Conservation (phyloP, 495 filamentous ascomycete genomes). For the Aspergillus asperescens region DNA sequence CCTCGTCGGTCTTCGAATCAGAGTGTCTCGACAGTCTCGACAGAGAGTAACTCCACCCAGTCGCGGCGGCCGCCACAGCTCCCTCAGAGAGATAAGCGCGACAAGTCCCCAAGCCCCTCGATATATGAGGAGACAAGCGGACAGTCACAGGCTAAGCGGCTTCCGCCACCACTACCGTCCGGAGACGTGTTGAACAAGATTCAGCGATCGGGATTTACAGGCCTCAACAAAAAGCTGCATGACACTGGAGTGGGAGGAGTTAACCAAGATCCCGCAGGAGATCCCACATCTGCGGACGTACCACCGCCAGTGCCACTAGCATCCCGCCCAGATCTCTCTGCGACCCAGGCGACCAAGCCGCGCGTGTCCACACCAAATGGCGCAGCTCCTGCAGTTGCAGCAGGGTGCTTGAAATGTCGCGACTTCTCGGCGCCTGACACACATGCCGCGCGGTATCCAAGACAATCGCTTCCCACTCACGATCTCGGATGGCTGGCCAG, state of each 20-base stretch:
- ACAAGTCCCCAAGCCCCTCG: constrained; percentile 14
- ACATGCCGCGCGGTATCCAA: constrained; percentile 73
- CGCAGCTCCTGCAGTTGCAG: constrained; percentile 12
- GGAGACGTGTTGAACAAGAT: constrained; percentile 27
- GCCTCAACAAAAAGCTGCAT: constrained; percentile 30
- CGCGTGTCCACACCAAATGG: constrained; percentile 27
- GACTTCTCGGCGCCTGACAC: constrained; percentile 79
- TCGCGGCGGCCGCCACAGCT: constrained; percentile 24
- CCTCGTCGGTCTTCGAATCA: constrained; percentile 17
- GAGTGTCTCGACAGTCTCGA: constrained; percentile 10
- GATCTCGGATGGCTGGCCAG: constrained; percentile 68
- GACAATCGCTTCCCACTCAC: constrained; percentile 57
- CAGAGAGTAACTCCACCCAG: constrained; percentile 2
- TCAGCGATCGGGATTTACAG: constrained; percentile 35
- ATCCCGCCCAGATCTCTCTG: constrained; percentile 55
- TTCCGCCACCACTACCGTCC: constrained; percentile 35
- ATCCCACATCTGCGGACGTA: constrained; percentile 23
- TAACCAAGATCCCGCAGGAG: constrained; percentile 10
- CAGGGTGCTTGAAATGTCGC: constrained; percentile 69
- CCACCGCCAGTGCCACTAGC: constrained; percentile 54
- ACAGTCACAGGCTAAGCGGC: constrained; percentile 23
- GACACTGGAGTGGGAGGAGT: constrained; percentile 11
- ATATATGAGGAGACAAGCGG: constrained; percentile 10
- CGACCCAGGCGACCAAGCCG: constrained; percentile 51
- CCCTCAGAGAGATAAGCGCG: constrained; percentile 27